Percentiles rank a stretch among this genome's conserved stretches.
Conservation (phyloP, 306 rosid genomes). For the Fragaria iinumae region DNA sequence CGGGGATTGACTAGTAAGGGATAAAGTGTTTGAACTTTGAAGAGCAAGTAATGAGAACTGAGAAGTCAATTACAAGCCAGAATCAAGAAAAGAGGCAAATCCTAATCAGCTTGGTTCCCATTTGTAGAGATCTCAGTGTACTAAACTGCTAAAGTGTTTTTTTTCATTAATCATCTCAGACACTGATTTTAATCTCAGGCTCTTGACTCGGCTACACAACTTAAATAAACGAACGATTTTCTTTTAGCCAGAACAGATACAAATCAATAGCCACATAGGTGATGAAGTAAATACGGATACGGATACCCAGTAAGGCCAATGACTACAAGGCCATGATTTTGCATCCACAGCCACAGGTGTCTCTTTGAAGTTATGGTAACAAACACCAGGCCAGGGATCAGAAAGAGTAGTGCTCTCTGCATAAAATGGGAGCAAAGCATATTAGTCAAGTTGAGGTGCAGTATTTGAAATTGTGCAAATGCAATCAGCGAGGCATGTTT, state of each 20-base stretch:
- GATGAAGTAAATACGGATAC: background rate
- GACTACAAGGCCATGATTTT: background rate
- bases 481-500: background rate
- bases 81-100: background rate
- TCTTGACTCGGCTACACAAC: background rate
- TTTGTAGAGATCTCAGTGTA: background rate
- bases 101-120: background rate
- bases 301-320: background rate
- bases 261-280: background rate
- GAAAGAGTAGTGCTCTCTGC: background rate
- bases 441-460: background rate
- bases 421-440: background rate
- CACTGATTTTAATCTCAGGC: background rate
- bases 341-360: background rate
- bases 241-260: background rate
- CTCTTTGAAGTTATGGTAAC: background rate
- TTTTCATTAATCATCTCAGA: background rate
- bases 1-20: background rate
- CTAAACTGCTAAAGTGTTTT: background rate
- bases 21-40: background rate
- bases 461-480: background rate
- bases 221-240: background rate
- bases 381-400: background rate
- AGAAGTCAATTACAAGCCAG: background rate
- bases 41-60: background rate